Evolutionary conservation across 1,284 basidiomycete genomes (phyloP).

Genomic region (Microbotryomycetes sp.): DNA sequence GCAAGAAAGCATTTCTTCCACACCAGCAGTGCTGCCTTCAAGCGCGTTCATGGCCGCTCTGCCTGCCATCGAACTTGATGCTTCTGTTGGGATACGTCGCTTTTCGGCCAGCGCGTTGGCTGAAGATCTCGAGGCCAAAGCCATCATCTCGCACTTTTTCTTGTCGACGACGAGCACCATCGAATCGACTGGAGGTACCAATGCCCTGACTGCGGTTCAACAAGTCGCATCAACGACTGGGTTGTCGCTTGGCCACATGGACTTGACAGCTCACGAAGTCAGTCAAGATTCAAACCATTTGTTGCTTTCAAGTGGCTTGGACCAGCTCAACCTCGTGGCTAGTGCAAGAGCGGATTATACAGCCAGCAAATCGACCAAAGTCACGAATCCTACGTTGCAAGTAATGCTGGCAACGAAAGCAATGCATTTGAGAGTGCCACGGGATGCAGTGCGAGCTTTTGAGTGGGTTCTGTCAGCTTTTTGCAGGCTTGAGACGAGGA

Average conservation of each 20-base stretch:
- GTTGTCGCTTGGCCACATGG: neutral
- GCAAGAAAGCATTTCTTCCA: neutral
- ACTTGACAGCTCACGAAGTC: neutral
- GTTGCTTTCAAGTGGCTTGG: constrained; percentile 6
- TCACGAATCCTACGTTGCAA: constrained; percentile 1
- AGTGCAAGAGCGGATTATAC: neutral
- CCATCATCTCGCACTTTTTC: neutral
- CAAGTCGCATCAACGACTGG: neutral
- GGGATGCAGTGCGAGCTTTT: constrained; percentile 9
- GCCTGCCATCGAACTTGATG: constrained; percentile 6
- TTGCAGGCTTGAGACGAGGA: too few relatives aligned
- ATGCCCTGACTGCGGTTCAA: neutral
- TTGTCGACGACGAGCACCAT: neutral
- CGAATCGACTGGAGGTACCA: neutral
- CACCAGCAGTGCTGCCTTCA: neutral
- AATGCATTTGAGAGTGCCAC: constrained; percentile 1
- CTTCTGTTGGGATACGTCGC: neutral
- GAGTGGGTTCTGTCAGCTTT: neutral
- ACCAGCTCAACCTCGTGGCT: neutral
- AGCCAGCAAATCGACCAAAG: neutral
- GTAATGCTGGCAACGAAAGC: neutral
- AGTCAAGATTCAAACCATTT: neutral
- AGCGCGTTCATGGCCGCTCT: neutral
- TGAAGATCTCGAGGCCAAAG: constrained; percentile 10
- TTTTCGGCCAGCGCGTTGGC: constrained; percentile 3